A percentile compares a stretch with the other conserved stretches of the same genome.
phyloP scores from a whole-genome alignment of 805 yeast species.

The Yamadazyma insecticola region DNA sequence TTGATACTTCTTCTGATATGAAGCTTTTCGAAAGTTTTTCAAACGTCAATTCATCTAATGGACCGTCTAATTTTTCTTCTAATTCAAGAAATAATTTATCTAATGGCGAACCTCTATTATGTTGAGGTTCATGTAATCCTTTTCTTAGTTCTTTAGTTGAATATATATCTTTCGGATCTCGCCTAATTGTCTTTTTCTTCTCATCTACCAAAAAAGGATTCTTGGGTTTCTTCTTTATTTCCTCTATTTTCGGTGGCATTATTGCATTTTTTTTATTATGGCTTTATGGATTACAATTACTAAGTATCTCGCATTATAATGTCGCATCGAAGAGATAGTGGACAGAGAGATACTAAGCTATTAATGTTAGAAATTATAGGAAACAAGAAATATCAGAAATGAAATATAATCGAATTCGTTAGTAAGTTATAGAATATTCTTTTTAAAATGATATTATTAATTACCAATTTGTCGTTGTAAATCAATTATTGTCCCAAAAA shows the following conservation, averaged over 20 bases:
- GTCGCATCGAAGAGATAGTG: too few relatives aligned
- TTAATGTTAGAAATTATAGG: too few relatives aligned
- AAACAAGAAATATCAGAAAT: too few relatives aligned
- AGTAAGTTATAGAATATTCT: too few relatives aligned
- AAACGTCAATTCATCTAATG: constrained; percentile 19
- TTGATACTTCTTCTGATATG: not conserved
- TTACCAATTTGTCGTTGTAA: too few relatives aligned
- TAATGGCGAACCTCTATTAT: constrained; percentile 25
- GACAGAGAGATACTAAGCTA: too few relatives aligned
- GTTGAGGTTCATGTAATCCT: constrained; percentile 31
- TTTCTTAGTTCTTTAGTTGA: constrained; percentile 15
- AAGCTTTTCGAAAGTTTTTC: constrained; percentile 10
- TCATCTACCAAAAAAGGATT: constrained; percentile 26
- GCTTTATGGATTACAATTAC: too few relatives aligned
- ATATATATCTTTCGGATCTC: constrained; percentile 30
- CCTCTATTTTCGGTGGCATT: constrained; percentile 23
- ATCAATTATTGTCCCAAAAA: too few relatives aligned
- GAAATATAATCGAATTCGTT: too few relatives aligned
- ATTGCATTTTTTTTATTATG: too few relatives aligned
- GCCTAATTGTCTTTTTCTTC: constrained; percentile 23
- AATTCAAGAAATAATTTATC: constrained; percentile 29
- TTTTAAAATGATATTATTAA: too few relatives aligned
- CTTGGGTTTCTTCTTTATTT: constrained; percentile 11
- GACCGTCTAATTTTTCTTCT: constrained; percentile 20
- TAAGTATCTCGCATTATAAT: too few relatives aligned